phyloP scores from a whole-genome alignment of 495 filamentous ascomycete genomes.

The Penicillium angulare region DNA sequence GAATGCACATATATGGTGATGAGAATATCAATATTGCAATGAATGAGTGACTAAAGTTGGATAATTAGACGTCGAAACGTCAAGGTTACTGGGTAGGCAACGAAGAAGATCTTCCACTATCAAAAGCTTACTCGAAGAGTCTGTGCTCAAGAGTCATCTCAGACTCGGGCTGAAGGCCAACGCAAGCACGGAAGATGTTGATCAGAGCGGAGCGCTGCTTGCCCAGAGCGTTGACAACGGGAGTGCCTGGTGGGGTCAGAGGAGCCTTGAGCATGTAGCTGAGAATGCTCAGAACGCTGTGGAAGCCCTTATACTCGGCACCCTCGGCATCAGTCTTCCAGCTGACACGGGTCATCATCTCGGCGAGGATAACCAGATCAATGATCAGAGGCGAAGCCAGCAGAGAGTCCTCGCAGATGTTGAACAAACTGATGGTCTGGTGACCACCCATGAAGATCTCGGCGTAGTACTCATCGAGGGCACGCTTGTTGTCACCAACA shows the following conservation, averaged over 20 bases:
- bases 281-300: constrained; percentile 94
- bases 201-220: constrained; percentile 94
- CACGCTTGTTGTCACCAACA: constrained; percentile 98
- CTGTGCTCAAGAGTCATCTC: constrained; percentile 99
- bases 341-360: constrained; percentile 97
- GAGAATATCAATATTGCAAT: too few relatives aligned
- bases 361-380: constrained; percentile 84
- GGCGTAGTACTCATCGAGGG: constrained; percentile 96
- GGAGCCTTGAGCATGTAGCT: constrained; percentile 99
- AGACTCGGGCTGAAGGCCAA: constrained; percentile 95
- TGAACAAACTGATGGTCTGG: constrained; percentile 97
- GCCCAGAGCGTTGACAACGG: constrained; percentile 91
- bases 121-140: constrained; percentile 44
- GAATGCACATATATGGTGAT: too few relatives aligned
- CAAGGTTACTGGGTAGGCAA: too few relatives aligned
- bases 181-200: constrained; percentile 98
- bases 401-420: constrained; percentile 98
- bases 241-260: constrained; percentile 90
- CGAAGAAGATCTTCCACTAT: background rate
- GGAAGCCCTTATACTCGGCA: constrained; percentile 86
- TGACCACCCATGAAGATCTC: constrained; percentile 99
- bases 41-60: constrained; percentile 41
- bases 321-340: constrained; percentile 68
- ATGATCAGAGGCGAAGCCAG: constrained; percentile 98
- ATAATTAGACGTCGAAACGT: too few relatives aligned